Evolutionary conservation across 345 rosid genomes (phyloP), one percentile per base, ranked within the genome.

Genomic region (Eucalyptus rudis): DNA sequence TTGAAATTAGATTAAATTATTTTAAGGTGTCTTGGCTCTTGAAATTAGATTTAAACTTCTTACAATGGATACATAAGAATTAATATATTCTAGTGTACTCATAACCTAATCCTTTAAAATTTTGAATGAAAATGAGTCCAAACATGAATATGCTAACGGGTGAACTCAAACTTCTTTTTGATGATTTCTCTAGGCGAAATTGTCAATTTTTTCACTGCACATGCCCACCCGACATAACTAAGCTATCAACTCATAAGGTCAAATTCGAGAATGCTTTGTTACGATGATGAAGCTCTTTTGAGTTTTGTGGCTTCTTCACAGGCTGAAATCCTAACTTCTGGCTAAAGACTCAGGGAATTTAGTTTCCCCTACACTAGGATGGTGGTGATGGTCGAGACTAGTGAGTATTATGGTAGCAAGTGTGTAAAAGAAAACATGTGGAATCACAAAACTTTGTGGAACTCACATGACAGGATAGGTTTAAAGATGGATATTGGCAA

Each of bases 271-370:
- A 31, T 68, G 24, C 12, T 68, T 68, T 8, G 43, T 31, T 17
- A 68, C 0, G 43, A 31, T 0, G 16, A 68, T 68, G 24, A 16
- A 66, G 40, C 40, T 66, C 40, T 66, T n/a, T 62, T 2, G 56
- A 52, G 56, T 52, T 52, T n/a, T n/a, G 76, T n/a, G 76, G 76
- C 76, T 66, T 66, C 79, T 66, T 66, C 12, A 0, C 11, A 10
- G 8, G 0, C 0, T 7, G 6, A 68, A 31, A 27, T 62, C 16
- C 15, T 6, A 5, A 62, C 17, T 59, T 11, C 11, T n/a, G 5
- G 19, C 40, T 31, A 5, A 5, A 7, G 40, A n/a, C 20, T n/a
- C 5, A 6, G 22, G 8, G 40, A 66, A 15, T 64, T 64, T 29
- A n/a, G 36, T 64, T 64, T 64, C 10, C 76, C 15, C 36, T 3